Evolutionary conservation across 2,329 filamentous ascomycete species (phyloP).

Genomic region (Scleromitrula shiraiana): DNA sequence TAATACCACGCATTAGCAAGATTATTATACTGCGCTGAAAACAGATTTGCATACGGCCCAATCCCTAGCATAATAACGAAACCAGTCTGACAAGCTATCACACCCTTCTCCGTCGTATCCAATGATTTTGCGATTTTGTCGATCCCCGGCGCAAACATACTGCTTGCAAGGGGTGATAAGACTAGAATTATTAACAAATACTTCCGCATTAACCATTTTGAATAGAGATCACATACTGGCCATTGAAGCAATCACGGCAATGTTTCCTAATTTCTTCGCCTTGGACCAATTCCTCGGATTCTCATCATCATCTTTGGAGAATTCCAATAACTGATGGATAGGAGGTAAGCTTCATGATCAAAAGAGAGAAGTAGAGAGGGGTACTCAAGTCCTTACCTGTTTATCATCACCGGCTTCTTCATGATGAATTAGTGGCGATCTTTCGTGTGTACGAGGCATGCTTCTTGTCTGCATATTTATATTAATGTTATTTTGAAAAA

Average conservation of each 20-base stretch:
- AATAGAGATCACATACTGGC: slow-evolving; percentile 15
- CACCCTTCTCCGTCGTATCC: slow-evolving; percentile 1
- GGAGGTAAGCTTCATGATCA: not conserved
- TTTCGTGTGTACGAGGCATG: slow-evolving; percentile 10
- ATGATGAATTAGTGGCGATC: slow-evolving; percentile 15
- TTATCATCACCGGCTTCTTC: slow-evolving; percentile 8
- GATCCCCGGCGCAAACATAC: slow-evolving; percentile 42
- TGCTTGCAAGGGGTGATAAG: slow-evolving; percentile 29
- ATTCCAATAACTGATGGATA: slow-evolving; percentile 5
- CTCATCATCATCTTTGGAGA: slow-evolving; percentile 18
- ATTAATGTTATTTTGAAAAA: not conserved
- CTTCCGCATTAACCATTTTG: too few relatives aligned
- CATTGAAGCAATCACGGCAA: slow-evolving; percentile 23
- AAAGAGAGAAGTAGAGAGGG: not conserved
- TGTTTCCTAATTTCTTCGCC: slow-evolving; percentile 21
- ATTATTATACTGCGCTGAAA: not conserved
- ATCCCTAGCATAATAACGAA: slow-evolving; percentile 16
- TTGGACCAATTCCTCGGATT: slow-evolving; percentile 22
- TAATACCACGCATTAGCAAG: not conserved
- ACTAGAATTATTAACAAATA: not conserved
- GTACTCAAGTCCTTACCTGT: not conserved
- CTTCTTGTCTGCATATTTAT: not conserved
- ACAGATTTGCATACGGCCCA: too few relatives aligned
- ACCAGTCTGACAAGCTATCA: slow-evolving; percentile 44
- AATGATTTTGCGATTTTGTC: slow-evolving; percentile 34